These are phyloP conservation scores for Arctium lappa DNA, from an alignment of 129 eudicot genomes.

Conservation along the genomic window DNA sequence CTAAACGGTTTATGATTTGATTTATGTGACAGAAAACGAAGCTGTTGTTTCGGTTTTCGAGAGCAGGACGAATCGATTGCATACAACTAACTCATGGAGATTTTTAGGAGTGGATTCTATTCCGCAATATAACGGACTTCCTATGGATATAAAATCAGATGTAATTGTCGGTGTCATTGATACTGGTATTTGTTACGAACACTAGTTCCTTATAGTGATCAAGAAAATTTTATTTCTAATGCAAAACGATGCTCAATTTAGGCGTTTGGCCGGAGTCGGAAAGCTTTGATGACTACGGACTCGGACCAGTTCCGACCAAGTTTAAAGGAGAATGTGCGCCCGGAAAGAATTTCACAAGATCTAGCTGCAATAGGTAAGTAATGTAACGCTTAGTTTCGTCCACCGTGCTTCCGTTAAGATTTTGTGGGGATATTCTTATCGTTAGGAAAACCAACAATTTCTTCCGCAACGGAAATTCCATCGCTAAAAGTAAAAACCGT, in stretches of 20 bases:
- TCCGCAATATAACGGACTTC: conserved; percentile 28
- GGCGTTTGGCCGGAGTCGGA: conserved; percentile 79
- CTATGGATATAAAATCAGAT: conserved; percentile 33
- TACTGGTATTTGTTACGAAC: conserved; percentile 37
- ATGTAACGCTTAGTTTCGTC: not conserved
- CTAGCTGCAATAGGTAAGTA: conserved; percentile 57
- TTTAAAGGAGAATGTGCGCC: conserved; percentile 59
- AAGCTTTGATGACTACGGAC: conserved; percentile 59
- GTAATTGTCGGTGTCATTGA: conserved; percentile 60
- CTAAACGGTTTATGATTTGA: not conserved
- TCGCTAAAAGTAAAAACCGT: not conserved
- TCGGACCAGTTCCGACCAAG: conserved; percentile 51
- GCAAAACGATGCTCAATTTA: conserved; percentile 11
- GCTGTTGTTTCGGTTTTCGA: conserved; percentile 51
- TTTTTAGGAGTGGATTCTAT: conserved; percentile 44
- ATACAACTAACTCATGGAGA: conserved; percentile 59
- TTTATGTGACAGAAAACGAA: conserved; percentile 41
- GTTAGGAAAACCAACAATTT: not conserved
- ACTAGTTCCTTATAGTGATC: not conserved
- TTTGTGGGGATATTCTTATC: not conserved
- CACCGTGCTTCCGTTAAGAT: not conserved
- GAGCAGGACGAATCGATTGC: conserved; percentile 46
- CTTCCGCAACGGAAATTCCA: not conserved
- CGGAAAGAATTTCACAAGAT: conserved; percentile 54
- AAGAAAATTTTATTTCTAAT: not conserved